A percentile compares a stretch with the other conserved stretches of the same genome.
These are phyloP conservation scores for Rhododendron mucronatum DNA, from an alignment of 148 eudicot species.

Conservation along the genomic window DNA sequence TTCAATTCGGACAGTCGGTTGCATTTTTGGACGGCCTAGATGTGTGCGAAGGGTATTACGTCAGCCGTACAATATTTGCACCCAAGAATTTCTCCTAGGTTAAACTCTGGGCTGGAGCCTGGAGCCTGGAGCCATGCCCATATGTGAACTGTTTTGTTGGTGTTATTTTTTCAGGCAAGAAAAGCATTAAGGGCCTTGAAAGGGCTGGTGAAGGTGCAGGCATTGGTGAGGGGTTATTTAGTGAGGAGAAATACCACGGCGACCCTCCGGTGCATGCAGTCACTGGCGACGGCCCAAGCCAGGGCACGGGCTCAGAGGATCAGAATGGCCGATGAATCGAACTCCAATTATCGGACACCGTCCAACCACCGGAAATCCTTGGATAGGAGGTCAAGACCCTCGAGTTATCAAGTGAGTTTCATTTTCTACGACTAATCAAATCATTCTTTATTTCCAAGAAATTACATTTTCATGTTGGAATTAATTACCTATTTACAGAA, in stretches of 20 bases:
- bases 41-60: too few species aligned
- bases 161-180: constrained; percentile 51
- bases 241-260: constrained; percentile 78
- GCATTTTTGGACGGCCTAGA: too few species aligned
- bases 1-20: too few species aligned
- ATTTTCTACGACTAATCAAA: background rate
- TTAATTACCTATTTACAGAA: too few species aligned
- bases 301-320: constrained; percentile 75
- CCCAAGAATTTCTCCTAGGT: too few species aligned
- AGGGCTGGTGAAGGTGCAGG: constrained; percentile 92
- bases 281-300: constrained; percentile 67
- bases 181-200: constrained; percentile 76
- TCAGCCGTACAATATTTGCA: too few species aligned
- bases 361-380: constrained; percentile 35
- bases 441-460: background rate
- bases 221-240: constrained; percentile 79
- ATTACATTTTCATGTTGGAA: background rate
- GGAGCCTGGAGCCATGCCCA: too few species aligned
- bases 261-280: constrained; percentile 87
- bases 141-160: background rate
- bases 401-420: constrained; percentile 42
- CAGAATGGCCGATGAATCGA: constrained; percentile 40
- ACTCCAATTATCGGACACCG: constrained; percentile 19
- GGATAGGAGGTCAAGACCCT: constrained; percentile 32
- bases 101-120: too few species aligned